Conservation (phyloP, 1,139 yeast genomes). For the Candida sp. region DNA sequence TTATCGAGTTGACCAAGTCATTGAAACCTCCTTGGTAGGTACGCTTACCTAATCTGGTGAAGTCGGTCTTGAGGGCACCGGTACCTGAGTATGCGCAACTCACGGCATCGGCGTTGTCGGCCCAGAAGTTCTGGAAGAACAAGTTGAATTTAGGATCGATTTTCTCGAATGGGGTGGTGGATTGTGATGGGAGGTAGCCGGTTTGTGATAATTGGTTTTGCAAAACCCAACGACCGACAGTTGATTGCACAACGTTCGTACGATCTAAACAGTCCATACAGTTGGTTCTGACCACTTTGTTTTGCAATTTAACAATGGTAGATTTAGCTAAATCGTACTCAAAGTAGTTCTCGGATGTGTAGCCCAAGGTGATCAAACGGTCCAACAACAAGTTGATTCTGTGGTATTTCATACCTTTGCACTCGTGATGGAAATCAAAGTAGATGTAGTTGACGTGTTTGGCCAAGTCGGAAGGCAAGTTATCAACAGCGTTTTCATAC, state of each 20-base stretch:
- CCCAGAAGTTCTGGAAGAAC: constrained; percentile 91
- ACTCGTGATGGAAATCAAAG: constrained; percentile 98
- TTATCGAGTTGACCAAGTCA: constrained; percentile 83
- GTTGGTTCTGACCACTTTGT: constrained; percentile 87
- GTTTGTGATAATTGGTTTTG: constrained; percentile 70
- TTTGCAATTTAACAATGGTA: constrained; percentile 51
- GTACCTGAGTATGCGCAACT: constrained; percentile 94
- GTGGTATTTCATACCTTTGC: constrained; percentile 95
- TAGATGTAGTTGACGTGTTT: constrained; percentile 72
- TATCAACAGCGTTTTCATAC: constrained; percentile 76
- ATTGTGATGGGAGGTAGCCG: constrained; percentile 34
- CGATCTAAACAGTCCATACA: constrained; percentile 99
- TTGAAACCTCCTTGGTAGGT: constrained; percentile 82
- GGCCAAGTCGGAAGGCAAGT: constrained; percentile 42
- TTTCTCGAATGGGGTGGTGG: constrained; percentile 51
- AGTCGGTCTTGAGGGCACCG: constrained; percentile 96
- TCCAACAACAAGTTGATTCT: constrained; percentile 81
- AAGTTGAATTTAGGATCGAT: constrained; percentile 63
- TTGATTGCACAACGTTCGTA: constrained; percentile 96
- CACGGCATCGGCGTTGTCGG: constrained; percentile 97
- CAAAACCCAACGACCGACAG: constrained; percentile 85
- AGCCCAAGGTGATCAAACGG: constrained; percentile 64
- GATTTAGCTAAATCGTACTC: constrained; percentile 48
- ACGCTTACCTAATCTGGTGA: constrained; percentile 92
- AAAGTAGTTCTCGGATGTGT: constrained; percentile 68